These are phyloP conservation scores for Strombidium stylifer DNA, from an alignment of 73 alveolate genomes.

Conservation along the genomic window DNA sequence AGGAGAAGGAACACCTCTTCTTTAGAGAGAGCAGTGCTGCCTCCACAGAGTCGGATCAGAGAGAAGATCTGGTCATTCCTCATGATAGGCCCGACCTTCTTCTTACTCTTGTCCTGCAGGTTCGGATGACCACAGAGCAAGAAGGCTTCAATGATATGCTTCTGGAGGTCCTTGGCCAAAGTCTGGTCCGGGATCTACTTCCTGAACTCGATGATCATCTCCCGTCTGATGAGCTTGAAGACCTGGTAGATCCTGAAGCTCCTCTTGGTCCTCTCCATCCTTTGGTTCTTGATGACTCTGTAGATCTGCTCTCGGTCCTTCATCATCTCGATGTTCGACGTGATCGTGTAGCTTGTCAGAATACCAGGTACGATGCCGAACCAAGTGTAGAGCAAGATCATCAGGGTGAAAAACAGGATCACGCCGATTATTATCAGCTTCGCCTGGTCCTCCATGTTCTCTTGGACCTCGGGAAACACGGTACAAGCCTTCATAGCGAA, in stretches of 20 bases:
- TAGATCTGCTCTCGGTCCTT: background rate
- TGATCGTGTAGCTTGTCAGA: background rate
- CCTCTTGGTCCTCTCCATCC: conserved; percentile 22
- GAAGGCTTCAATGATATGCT: conserved; percentile 23
- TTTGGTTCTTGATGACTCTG: conserved; percentile 11
- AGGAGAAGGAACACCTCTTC: conserved; percentile 26
- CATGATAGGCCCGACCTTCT: background rate
- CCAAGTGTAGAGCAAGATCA: background rate
- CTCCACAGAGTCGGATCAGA: conserved; percentile 46
- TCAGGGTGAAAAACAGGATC: background rate
- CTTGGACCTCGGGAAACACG: too few species aligned
- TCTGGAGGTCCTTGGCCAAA: conserved; percentile 14
- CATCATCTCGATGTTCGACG: background rate
- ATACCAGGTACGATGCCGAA: background rate
- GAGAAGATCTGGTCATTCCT: conserved; percentile 13
- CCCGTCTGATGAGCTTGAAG: conserved; percentile 48
- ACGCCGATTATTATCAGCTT: too few species aligned
- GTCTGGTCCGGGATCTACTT: conserved; percentile 17
- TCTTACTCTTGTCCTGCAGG: background rate
- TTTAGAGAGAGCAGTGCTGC: conserved; percentile 1
- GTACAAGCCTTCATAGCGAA: too few species aligned
- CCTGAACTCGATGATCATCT: conserved; percentile 26
- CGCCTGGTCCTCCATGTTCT: too few species aligned
- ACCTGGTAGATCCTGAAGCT: conserved; percentile 45
- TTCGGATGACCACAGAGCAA: too few species aligned